These are phyloP conservation scores for Daldinia eschscholtzii DNA, from an alignment of 2,329 filamentous ascomycete species.

Conservation along the genomic window DNA sequence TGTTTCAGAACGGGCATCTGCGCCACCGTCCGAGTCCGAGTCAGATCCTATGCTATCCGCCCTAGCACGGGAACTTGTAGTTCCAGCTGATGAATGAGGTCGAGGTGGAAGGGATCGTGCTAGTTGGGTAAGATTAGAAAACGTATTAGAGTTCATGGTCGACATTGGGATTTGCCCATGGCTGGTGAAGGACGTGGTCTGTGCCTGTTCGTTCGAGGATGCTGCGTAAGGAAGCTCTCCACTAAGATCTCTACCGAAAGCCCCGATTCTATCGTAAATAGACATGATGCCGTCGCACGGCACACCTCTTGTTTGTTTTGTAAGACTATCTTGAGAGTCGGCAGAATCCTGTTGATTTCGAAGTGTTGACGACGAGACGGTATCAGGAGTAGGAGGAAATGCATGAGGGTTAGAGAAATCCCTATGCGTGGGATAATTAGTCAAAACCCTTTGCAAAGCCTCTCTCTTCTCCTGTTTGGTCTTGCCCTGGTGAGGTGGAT, in stretches of 20 bases:
- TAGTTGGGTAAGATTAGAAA: conserved; percentile 46
- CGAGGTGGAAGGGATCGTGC: conserved; percentile 53
- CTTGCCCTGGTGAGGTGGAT: conserved; percentile 41
- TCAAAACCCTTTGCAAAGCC: conserved; percentile 62
- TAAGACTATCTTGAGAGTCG: conserved; percentile 48
- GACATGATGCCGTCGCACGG: conserved; percentile 45
- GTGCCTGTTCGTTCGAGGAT: conserved; percentile 47
- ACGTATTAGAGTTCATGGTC: conserved; percentile 49
- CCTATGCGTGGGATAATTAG: conserved; percentile 58
- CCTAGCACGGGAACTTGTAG: conserved; percentile 57
- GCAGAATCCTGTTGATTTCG: conserved; percentile 46
- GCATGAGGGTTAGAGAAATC: conserved; percentile 59
- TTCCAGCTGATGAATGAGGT: conserved; percentile 63
- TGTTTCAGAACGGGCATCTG: conserved; percentile 56
- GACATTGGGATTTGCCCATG: conserved; percentile 46
- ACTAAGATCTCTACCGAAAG: conserved; percentile 47
- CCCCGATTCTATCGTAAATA: conserved; percentile 44
- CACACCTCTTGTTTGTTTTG: conserved; percentile 29
- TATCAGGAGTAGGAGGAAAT: conserved; percentile 71
- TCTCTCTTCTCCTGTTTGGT: conserved; percentile 63
- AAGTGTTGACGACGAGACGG: conserved; percentile 68
- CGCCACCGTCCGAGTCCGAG: conserved; percentile 62
- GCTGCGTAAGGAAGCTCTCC: conserved; percentile 43
- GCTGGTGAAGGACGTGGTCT: conserved; percentile 53
- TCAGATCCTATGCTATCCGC: conserved; percentile 61